These are phyloP conservation scores for Austroboletus novae-zelandiae DNA, from an alignment of 1,284 basidiomycete species.

Conservation along the genomic window DNA sequence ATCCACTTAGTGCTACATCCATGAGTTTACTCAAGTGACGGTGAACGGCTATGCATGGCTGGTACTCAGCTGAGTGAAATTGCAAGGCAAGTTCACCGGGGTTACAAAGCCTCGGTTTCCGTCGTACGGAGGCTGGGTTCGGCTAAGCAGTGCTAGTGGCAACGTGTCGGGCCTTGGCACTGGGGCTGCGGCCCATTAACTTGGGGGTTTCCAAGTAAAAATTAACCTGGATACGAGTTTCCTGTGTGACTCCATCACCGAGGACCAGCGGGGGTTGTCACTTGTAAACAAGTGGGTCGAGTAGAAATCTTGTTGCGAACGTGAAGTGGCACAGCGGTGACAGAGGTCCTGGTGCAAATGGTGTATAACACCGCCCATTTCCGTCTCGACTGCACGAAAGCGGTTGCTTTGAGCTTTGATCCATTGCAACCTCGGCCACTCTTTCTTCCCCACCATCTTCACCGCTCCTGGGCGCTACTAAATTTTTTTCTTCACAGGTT, in stretches of 20 bases:
- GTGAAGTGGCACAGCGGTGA: conserved; percentile 22
- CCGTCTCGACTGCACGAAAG: conserved; percentile 29
- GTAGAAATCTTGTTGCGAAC: neutral
- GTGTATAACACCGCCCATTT: conserved; percentile 39
- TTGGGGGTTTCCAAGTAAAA: conserved; percentile 6
- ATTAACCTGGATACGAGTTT: conserved; percentile 8
- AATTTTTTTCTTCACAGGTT: conserved; percentile 10
- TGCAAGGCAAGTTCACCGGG: too few species aligned
- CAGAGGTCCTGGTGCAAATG: conserved; percentile 27
- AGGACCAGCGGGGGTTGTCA: neutral
- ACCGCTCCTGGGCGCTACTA: conserved; percentile 9
- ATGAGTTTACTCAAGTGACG: too few species aligned
- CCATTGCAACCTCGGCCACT: conserved; percentile 15
- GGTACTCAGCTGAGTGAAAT: too few species aligned
- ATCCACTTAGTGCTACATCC: too few species aligned
- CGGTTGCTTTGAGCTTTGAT: conserved; percentile 13
- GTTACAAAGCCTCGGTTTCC: too few species aligned
- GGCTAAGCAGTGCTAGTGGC: neutral
- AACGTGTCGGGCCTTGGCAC: conserved; percentile 1
- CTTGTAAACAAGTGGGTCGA: neutral
- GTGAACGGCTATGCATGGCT: too few species aligned
- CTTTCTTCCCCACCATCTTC: conserved; percentile 6
- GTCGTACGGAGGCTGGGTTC: neutral
- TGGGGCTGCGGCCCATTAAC: neutral
- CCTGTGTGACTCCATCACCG: neutral